A percentile compares a stretch with the other conserved stretches of the same genome.
Evolutionary conservation across 768 basidiomycete genomes (phyloP).

Genomic region (Boletus insuetus): DNA sequence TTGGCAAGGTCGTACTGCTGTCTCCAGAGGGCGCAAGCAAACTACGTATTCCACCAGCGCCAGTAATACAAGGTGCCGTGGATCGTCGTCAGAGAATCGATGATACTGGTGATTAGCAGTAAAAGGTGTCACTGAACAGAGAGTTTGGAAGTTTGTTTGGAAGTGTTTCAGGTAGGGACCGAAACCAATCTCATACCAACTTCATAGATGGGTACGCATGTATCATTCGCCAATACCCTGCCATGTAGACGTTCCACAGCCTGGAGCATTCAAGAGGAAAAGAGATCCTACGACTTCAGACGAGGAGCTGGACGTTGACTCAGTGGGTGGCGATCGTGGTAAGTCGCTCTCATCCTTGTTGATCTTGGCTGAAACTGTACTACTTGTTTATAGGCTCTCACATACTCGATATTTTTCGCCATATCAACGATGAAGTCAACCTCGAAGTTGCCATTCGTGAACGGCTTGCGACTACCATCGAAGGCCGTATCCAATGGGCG

Average conservation of each 20-base stretch:
- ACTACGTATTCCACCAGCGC: too few species aligned
- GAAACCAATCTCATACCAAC: conserved; percentile 4
- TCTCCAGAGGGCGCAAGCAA: too few species aligned
- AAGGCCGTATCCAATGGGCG: conserved; percentile 48
- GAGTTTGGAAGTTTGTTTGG: background rate
- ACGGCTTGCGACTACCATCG: conserved; percentile 39
- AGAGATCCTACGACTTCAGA: conserved; percentile 4
- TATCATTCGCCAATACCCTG: conserved; percentile 14
- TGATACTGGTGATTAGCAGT: too few species aligned
- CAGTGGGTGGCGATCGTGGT: conserved; percentile 17
- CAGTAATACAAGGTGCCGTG: too few species aligned
- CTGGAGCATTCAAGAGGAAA: conserved; percentile 11
- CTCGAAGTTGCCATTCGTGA: conserved; percentile 43
- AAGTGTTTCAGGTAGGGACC: background rate
- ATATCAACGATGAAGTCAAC: conserved; percentile 38
- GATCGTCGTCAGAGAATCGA: too few species aligned
- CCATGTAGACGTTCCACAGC: conserved; percentile 13
- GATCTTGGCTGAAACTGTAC: background rate
- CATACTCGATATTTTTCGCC: conserved; percentile 11
- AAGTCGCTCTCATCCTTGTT: background rate
- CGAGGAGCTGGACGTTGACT: conserved; percentile 10
- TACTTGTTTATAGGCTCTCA: conserved; percentile 11
- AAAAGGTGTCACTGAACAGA: too few species aligned
- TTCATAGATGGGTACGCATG: conserved; percentile 28
- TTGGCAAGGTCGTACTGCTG: background rate